Evolutionary conservation across 305 asterid species (phyloP), one percentile per base, ranked within the genome.

Genomic region (Euphrasia arctica): DNA sequence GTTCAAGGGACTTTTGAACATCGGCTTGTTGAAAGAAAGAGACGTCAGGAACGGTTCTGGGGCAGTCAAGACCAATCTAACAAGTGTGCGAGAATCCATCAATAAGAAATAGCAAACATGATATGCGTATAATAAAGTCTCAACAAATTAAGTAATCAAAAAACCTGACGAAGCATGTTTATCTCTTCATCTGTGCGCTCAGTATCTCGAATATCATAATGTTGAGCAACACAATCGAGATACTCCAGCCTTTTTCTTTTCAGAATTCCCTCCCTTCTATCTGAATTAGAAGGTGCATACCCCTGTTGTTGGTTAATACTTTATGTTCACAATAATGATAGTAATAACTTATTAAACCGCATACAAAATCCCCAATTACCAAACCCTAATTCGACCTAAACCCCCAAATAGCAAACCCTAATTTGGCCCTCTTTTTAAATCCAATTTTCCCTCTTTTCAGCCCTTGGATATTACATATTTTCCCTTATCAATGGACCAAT

Each of bases 231-330:
- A 82, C 85, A 91, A 77, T 92, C 96, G 15, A 85, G 86, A 83
- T 92, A 90, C 79, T 92, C 98, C 72, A 74, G 52, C 62, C 95
- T 90, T 77, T 92, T 92, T 80, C 98, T 82, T 76, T 74, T 84
- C 74, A 90, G 75, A 74, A 87, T 78, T 79, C 91, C 96, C 82
- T 87, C 96, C 92, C 97, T 92, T 92, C 98, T 85, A 85, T 92
- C 97, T 87, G 98, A 92, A 92, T 80, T 92, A 90, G 90, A 89
- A 74, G 98, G 92, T 83, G 97, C 98, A 92, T 92, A 92, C 83
- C 97, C 98, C 98, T 91, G 96, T 88, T 77, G 88, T 84, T 90
- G 80, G 95, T 85, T 79, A 76, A 48, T 48, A 48, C 52, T 78
- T 80, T 49, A 72, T 82, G 3, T 75, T 45, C 51, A 45, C 13